Conservation (phyloP, 2,329 filamentous ascomycete genomes). For the Podosphaera aphanis region DNA sequence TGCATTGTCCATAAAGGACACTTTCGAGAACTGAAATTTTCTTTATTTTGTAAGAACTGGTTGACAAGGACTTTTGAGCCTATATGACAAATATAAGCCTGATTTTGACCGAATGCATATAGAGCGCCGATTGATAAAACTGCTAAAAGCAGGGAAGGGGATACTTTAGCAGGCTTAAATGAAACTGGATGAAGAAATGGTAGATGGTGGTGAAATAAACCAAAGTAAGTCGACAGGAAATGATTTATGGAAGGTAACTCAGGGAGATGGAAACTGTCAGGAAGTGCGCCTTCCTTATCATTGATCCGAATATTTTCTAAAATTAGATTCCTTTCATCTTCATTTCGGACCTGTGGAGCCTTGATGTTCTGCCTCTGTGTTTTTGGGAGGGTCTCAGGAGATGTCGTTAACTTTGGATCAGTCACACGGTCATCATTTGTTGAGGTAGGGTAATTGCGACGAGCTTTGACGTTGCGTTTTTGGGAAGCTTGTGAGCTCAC, state of each 20-base stretch:
- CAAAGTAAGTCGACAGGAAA: constrained; percentile 89
- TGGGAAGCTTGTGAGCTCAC: constrained; percentile 48
- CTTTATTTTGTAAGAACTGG: constrained; percentile 91
- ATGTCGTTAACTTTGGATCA: constrained; percentile 36
- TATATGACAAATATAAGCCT: constrained; percentile 91
- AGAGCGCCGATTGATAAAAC: constrained; percentile 87
- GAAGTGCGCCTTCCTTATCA: constrained; percentile 61
- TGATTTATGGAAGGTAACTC: constrained; percentile 62
- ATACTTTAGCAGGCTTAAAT: constrained; percentile 58
- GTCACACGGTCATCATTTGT: background rate
- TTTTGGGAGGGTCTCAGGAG: constrained; percentile 42
- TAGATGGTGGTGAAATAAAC: constrained; percentile 86
- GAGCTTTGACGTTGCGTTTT: constrained; percentile 29
- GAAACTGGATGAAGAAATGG: constrained; percentile 87
- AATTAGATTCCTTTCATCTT: constrained; percentile 67
- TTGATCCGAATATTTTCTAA: constrained; percentile 64
- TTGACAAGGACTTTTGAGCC: constrained; percentile 94
- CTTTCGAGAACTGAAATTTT: constrained; percentile 94
- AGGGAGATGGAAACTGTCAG: constrained; percentile 76
- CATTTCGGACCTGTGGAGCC: constrained; percentile 59
- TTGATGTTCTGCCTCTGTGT: constrained; percentile 46
- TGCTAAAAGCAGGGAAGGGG: constrained; percentile 64
- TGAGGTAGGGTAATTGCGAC: constrained; percentile 40
- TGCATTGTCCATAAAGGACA: constrained; percentile 98
- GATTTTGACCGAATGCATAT: constrained; percentile 91